Evolutionary conservation across 805 yeast genomes (phyloP), one percentile per base, ranked within the genome.

Genomic region (Ogataea parapolymorpha): DNA sequence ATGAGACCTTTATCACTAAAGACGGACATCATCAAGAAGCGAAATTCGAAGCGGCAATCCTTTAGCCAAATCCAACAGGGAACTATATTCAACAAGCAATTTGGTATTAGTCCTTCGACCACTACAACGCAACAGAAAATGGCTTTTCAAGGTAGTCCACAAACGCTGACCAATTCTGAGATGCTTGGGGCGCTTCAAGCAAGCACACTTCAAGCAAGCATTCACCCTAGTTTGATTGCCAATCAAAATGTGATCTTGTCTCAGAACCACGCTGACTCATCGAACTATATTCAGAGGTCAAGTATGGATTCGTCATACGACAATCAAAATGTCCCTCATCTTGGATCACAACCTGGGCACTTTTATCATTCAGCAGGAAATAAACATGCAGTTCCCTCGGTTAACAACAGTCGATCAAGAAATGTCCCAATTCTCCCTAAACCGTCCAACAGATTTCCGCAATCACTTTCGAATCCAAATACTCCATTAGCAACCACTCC

Each of bases 1-100:
- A 75, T 76, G 56, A 60, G 84, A 37, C 84, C 84, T 2, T 60
- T 79, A 17, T 72, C 80, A 17, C 61, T 76, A 41, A 76, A 76
- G 44, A 76, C 79, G 0, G 82, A 76, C 48, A 73, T 75, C 10
- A 79, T 79, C 37, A 77, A 75, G 42, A 79, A 78, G 57, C 62
- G 84, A 51, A 70, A 70, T 43, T 71, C 79, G 3, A 72, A 76
- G 41, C 55, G 65, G 48, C 67, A 62, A 32, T 46, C 59, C 10
- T 29, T 53, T 9, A 42, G 45, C 32, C 32, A 39, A 16, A 20
- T 35, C 2, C 49, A 36, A 33, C 18, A 42, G 12, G 26, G 33
- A 23, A 25, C 35, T n/a, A 32, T 32, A 12, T 23, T 41, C 32
- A 37, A 29, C 24, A 35, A 35, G 11, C 39, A 28, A 20, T 26